Base-by-base conservation (phyloP, 2,329 filamentous ascomycete genomes). In the Neonectria hederae region DNA sequence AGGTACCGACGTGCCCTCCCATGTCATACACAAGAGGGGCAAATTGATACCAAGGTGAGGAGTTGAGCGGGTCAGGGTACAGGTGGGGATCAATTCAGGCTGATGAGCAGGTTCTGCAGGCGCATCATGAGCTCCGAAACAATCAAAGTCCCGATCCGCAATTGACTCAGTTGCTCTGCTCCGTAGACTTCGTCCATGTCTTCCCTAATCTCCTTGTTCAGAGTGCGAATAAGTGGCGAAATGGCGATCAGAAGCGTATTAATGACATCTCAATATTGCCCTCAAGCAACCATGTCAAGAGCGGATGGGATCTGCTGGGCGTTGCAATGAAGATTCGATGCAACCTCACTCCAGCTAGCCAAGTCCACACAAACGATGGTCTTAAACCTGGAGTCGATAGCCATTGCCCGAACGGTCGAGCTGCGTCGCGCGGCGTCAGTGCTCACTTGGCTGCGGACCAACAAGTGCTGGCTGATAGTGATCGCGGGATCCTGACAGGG, bases 371-470 rank as follows among this genome's bases (percentile, higher is more conserved):
- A 65, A 54, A 65, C 66, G 65, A 73, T 71, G 59, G 59, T 70
- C 59, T 69, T 62, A 65, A 74, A 65, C 64, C 54, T 72, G 67
- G 61, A 66, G 61, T 68, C 58, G 57, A 66, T 63, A 64, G 68
- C 54, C 65, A 70, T 68, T 73, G 65, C 74, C 74, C 48, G 62
- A 75, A 75, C 51, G 60, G 74, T 75, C 72, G 74, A 76, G 67
- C 63, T 75, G 74, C 74, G 70, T 75, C 67, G 68, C 68, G 71
- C 69, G 66, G 68, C 72, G 68, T 54, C 67, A 63, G 66, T 66
- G 65, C 64, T 71, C 67, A 67, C 61, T 65, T 68, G 65, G 60
- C 62, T 64, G 62, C 64, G 63, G 65, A 71, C 70, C 72, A 74
- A 72, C 72, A 67, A 65, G 42, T 73, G 67, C 66, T 71, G 65